Conservation (phyloP, 2,329 filamentous ascomycete species). For the Trichophyton rubrum region DNA sequence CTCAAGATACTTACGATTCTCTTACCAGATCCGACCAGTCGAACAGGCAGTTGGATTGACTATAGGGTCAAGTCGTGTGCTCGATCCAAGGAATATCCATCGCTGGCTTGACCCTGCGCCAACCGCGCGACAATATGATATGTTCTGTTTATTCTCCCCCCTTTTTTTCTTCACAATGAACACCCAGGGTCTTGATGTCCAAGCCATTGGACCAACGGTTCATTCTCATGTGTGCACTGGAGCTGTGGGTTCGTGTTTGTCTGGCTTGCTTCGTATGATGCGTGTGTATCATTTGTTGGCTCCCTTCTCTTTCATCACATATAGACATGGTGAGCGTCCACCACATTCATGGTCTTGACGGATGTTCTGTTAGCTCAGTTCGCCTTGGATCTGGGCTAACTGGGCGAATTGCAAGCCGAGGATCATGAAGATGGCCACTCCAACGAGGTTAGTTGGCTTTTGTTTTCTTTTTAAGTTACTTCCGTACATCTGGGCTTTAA, state of each 20-base stretch:
- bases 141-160: not conserved
- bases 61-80: not conserved
- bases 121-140: conserved; percentile 1
- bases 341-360: not conserved
- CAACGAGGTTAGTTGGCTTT: conserved; percentile 1
- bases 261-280: not conserved
- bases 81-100: not conserved
- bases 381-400: not conserved
- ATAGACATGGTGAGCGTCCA: no score
- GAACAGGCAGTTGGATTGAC: not conserved
- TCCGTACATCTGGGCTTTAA: conserved; percentile 1
- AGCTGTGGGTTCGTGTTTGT: not conserved
- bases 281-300: not conserved
- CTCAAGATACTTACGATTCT: not conserved
- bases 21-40: not conserved
- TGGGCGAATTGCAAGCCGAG: not conserved
- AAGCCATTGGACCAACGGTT: not conserved
- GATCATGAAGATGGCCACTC: not conserved
- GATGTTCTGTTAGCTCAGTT: not conserved
- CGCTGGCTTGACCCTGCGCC: not conserved
- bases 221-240: not conserved
- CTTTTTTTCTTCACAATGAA: not conserved
- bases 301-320: not conserved
- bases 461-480: not conserved
- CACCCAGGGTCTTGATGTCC: not conserved